Evolutionary conservation across 2,329 filamentous ascomycete species (phyloP), one percentile per base, ranked within the genome.

Genomic region (Daldinia eschscholtzii): DNA sequence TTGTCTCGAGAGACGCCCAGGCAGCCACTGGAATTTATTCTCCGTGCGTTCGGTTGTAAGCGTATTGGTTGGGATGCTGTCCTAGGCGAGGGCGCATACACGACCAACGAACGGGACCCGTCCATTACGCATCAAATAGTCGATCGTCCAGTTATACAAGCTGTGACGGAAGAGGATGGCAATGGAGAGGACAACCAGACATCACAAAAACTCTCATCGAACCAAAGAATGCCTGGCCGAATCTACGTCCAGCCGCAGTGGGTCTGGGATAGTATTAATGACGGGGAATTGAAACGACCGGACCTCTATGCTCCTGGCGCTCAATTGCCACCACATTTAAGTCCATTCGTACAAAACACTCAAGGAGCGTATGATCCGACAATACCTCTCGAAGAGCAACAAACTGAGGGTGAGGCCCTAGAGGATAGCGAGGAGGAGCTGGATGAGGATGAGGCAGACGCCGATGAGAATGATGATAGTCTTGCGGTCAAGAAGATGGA

Each of bases 241-340:
- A 93, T 90, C 71, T 99, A 99, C 75, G 83, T 99, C 63, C 96
- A 99, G 83, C 96, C 96, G 20, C 96, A 99, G 79, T 99, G 97
- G 95, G 90, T 99, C 3, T 99, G 96, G 96, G 96, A 99, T 78
- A 95, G 93, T 76, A 84, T 97, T 79, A 99, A 99, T 79, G 93
- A 96, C 52, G 93, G 93, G 70, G 93, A 95, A 80, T 84, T 99
- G 63, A 90, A 98, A 79, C 88, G 92, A 72, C 89, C 94, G 35
- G 93, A 98, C 77, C 82, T 94, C 39, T 99, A 99, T 77, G 93
- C 91, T 0, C 96, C 96, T 1, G 96, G 96, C 18, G 92, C 94
- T 18, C 91, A 93, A 73, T 85, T 99, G 35, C 96, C 96, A 23
- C 96, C 96, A 12, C 96, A 99, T 85, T 82, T 99, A 75, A 98